phyloP scores from a whole-genome alignment of 768 basidiomycete species.

The Holtermanniella nyarrowii region DNA sequence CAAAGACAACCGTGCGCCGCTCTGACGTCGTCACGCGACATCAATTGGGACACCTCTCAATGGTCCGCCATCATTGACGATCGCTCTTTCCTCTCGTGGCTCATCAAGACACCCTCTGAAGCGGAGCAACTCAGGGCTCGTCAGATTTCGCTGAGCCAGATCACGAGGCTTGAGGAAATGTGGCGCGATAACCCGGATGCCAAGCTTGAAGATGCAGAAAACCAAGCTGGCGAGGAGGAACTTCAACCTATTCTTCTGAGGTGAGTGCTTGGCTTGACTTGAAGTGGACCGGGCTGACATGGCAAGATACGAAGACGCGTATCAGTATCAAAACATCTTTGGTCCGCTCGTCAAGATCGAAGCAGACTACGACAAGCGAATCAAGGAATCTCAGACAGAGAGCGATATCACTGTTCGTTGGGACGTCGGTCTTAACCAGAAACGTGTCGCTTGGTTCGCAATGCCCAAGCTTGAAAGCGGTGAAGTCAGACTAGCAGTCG shows the following conservation, averaged over 20 bases:
- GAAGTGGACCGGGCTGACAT: slow-evolving; percentile 1
- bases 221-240: slow-evolving; percentile 95
- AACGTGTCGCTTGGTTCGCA: slow-evolving; percentile 95
- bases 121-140: slow-evolving; percentile 90
- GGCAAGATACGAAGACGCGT: slow-evolving; percentile 81
- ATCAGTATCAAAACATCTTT: slow-evolving; percentile 99
- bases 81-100: slow-evolving; percentile 96
- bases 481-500: slow-evolving; percentile 90
- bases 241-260: slow-evolving; percentile 79
- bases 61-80: slow-evolving; percentile 99
- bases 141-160: slow-evolving; percentile 93
- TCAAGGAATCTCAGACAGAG: slow-evolving; percentile 98
- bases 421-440: slow-evolving; percentile 97
- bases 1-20: slow-evolving; percentile 92
- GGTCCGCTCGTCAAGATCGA: slow-evolving; percentile 99
- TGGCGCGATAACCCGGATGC: slow-evolving; percentile 96
- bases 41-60: slow-evolving; percentile 93
- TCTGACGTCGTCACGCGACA: slow-evolving; percentile 76
- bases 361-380: slow-evolving; percentile 93
- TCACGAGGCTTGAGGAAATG: slow-evolving; percentile 91
- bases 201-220: slow-evolving; percentile 91
- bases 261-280: slow-evolving; percentile 13
- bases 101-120: slow-evolving; percentile 94
- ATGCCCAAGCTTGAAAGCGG: slow-evolving; percentile 96
- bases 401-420: slow-evolving; percentile 91